Conservation (phyloP, 768 basidiomycete species). For the Tulasnella sp. region DNA sequence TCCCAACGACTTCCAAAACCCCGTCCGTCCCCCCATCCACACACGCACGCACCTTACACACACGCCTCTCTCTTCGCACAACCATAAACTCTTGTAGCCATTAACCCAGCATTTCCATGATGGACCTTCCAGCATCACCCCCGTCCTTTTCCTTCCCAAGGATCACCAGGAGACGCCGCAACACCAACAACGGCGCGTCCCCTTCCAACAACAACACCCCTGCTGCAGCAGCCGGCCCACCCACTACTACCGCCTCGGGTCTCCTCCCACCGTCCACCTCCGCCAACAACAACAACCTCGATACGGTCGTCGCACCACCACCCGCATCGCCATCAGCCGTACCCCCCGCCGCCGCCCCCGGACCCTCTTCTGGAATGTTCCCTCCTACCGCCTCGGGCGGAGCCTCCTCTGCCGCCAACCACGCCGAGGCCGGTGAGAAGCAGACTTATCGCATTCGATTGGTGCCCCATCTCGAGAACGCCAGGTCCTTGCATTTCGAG, state of each 20-base stretch:
- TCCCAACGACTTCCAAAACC: neutral
- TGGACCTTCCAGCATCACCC: conserved; percentile 25
- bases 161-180: conserved; percentile 18
- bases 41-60: neutral
- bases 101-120: neutral
- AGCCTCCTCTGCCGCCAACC: neutral
- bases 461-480: conserved; percentile 90
- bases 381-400: neutral
- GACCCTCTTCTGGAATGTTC: neutral
- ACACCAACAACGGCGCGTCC: conserved; percentile 19
- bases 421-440: neutral
- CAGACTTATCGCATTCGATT: conserved; percentile 69
- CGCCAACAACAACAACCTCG: neutral
- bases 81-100: too few species aligned
- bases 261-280: neutral
- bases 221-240: conserved; percentile 3
- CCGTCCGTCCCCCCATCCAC: neutral
- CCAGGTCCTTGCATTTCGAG: conserved; percentile 86
- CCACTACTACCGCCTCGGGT: neutral
- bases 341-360: neutral
- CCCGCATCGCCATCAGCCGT: neutral
- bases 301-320: neutral
- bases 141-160: conserved; percentile 22
- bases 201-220: conserved; percentile 11
- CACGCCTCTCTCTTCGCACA: too few species aligned